Conservation (phyloP, 1,284 basidiomycete genomes). For the Sphaerobolus stellatus region DNA sequence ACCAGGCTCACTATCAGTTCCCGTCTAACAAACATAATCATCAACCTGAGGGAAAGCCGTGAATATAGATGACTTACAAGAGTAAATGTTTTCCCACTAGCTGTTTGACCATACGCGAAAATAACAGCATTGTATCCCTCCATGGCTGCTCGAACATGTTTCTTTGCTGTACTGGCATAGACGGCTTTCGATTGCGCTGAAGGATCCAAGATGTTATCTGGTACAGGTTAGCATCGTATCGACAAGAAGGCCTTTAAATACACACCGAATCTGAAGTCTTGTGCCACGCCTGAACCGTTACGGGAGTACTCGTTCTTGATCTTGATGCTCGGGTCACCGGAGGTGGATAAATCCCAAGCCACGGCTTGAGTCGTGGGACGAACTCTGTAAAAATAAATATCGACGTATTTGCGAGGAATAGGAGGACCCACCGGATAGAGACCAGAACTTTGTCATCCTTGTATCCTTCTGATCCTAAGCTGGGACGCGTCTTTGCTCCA, state of each 20-base stretch:
- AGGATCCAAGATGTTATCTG: slow-evolving; percentile 54
- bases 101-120: slow-evolving; percentile 91
- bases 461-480: slow-evolving; percentile 49
- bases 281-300: slow-evolving; percentile 41
- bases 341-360: slow-evolving; percentile 53
- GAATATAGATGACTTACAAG: slow-evolving; percentile 47
- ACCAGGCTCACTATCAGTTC: slow-evolving; percentile 82
- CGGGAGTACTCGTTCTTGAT: slow-evolving; percentile 57
- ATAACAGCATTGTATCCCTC: slow-evolving; percentile 95
- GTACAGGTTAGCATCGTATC: slow-evolving; percentile 78
- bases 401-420: neutral
- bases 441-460: slow-evolving; percentile 86
- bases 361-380: slow-evolving; percentile 58
- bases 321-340: slow-evolving; percentile 49
- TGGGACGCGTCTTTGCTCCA: slow-evolving; percentile 58
- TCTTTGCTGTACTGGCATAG: slow-evolving; percentile 81
- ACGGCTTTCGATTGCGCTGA: slow-evolving; percentile 52
- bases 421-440: slow-evolving; percentile 65
- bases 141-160: slow-evolving; percentile 91
- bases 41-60: slow-evolving; percentile 7
- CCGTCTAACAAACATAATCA: slow-evolving; percentile 44
- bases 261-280: slow-evolving; percentile 58
- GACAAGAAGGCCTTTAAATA: neutral
- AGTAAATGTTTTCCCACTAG: slow-evolving; percentile 92
- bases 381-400: slow-evolving; percentile 45